Conservation (phyloP, 1,139 yeast species). For the Hyphopichia khmerensis region DNA sequence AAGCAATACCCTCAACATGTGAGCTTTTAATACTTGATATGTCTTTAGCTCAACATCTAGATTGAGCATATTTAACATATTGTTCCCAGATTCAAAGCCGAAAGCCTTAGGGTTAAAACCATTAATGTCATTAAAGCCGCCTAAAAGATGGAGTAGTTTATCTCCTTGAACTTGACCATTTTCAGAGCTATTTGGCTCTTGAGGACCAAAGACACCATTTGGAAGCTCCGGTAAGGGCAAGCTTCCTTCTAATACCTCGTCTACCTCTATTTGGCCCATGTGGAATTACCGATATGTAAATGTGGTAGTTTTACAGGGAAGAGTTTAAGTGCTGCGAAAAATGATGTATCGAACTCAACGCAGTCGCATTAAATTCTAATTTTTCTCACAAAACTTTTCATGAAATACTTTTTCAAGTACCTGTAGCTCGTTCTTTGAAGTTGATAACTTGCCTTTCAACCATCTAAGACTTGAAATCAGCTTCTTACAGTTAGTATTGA, state of each 20-base stretch:
- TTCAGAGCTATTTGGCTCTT: not conserved
- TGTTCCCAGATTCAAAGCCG: constrained; percentile 5
- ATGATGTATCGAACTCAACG: no score
- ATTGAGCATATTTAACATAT: constrained; percentile 8
- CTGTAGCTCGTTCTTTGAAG: no score
- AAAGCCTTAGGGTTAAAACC: constrained; percentile 5
- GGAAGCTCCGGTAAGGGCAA: not conserved
- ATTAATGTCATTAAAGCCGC: constrained; percentile 4
- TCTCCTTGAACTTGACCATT: not conserved
- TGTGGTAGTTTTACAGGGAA: not conserved
- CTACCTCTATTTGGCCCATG: no score
- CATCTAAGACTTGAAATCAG: no score
- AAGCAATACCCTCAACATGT: constrained; percentile 16
- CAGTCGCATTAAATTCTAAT: no score
- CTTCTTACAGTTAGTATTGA: not conserved
- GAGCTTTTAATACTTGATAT: constrained; percentile 17
- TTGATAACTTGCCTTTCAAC: no score
- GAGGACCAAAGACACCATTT: not conserved
- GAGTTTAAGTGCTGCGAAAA: not conserved
- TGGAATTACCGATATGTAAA: not conserved
- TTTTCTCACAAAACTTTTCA: no score
- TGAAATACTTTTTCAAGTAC: no score
- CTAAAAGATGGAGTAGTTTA: not conserved
- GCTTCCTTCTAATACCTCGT: not conserved
- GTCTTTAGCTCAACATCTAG: constrained; percentile 13